These are phyloP conservation scores for Sutorius eximius DNA, from an alignment of 1,284 basidiomycete genomes.

Conservation along the genomic window DNA sequence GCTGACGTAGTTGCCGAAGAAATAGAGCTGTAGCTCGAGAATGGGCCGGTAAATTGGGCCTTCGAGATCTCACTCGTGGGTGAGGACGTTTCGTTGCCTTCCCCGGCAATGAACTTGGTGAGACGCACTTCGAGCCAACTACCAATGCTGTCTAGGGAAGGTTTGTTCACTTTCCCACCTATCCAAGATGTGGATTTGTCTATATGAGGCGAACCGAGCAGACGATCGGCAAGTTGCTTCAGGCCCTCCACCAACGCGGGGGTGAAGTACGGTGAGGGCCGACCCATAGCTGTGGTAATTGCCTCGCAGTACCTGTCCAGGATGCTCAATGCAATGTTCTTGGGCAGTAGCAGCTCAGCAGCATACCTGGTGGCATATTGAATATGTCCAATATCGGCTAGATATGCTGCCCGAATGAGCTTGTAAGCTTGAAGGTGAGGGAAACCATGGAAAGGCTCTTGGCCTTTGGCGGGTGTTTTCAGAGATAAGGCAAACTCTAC, in stretches of 20 bases:
- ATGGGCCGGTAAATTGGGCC: conserved; percentile 70
- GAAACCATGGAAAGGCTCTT: conserved; percentile 82
- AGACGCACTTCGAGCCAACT: conserved; percentile 94
- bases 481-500: conserved; percentile 90
- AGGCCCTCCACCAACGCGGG: conserved; percentile 72
- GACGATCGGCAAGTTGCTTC: conserved; percentile 78
- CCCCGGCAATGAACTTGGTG: conserved; percentile 95
- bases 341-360: neutral
- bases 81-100: conserved; percentile 55
- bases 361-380: conserved; percentile 70
- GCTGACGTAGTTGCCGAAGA: conserved; percentile 76
- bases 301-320: conserved; percentile 85
- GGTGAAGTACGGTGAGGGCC: conserved; percentile 70
- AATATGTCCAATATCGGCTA: conserved; percentile 81
- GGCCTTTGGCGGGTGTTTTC: conserved; percentile 72
- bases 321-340: conserved; percentile 11
- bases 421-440: conserved; percentile 90
- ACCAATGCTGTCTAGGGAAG: conserved; percentile 90
- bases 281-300: conserved; percentile 68
- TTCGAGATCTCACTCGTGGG: conserved; percentile 41
- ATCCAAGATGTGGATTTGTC: conserved; percentile 83
- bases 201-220: conserved; percentile 72
- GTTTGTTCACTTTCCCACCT: conserved; percentile 76
- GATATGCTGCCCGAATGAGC: conserved; percentile 72
- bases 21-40: conserved; percentile 93